Conservation (phyloP, 305 asterid genomes). For the Fraxinus baroniana region DNA sequence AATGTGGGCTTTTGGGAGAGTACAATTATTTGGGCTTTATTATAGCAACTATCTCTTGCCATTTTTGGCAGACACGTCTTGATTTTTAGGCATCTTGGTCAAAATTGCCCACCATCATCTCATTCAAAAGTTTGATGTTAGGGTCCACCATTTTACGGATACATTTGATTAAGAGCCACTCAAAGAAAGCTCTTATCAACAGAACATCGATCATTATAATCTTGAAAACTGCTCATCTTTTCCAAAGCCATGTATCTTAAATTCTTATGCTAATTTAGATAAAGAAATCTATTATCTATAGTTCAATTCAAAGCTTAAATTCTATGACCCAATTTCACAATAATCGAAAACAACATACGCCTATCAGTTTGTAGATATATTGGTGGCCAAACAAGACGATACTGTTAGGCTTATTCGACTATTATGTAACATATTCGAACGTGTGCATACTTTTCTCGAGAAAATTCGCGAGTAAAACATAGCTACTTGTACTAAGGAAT, state of each 20-base stretch:
- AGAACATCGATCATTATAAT: neutral
- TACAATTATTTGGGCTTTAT: neutral
- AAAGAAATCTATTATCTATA: neutral
- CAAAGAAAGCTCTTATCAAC: neutral
- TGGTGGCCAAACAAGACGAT: neutral
- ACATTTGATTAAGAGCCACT: neutral
- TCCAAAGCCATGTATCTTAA: neutral
- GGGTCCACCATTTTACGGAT: neutral
- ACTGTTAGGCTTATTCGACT: neutral
- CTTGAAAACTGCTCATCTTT: neutral
- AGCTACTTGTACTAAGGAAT: neutral
- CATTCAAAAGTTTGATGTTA: neutral
- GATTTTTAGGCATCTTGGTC: neutral
- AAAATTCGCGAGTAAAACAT: neutral
- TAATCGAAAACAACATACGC: neutral
- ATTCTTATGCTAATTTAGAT: neutral
- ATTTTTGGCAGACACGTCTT: neutral
- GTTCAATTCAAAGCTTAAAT: neutral
- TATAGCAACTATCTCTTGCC: neutral
- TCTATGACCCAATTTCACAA: neutral
- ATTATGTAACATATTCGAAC: neutral
- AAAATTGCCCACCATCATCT: neutral
- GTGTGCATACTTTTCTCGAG: neutral
- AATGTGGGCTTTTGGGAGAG: constrained; percentile 22
- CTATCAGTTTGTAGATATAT: neutral